These are phyloP conservation scores for Bolboschoenus planiculmis DNA, from an alignment of 176 grass and related monocot species.

Conservation along the genomic window DNA sequence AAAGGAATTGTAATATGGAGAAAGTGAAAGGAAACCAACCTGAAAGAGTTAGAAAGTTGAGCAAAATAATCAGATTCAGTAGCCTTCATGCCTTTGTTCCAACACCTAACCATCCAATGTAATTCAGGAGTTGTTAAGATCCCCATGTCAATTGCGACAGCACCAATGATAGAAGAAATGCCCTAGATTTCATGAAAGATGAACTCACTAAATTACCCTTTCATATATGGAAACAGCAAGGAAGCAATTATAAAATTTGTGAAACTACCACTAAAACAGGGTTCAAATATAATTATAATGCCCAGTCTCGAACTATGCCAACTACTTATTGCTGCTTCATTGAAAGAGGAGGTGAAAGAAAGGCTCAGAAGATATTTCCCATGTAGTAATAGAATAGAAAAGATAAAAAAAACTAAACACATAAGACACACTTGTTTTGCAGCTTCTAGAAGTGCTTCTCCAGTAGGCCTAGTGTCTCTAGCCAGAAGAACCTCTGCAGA, in stretches of 20 bases:
- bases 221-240: neutral
- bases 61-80: slow-evolving; percentile 67
- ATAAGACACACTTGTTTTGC: slow-evolving; percentile 45
- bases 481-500: slow-evolving; percentile 63
- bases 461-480: slow-evolving; percentile 87
- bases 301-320: neutral
- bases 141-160: slow-evolving; percentile 60
- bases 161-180: slow-evolving; percentile 57
- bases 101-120: slow-evolving; percentile 85
- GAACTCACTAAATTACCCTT: slow-evolving; percentile 17
- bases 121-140: slow-evolving; percentile 85
- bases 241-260: neutral
- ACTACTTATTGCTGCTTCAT: neutral
- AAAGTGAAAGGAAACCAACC: slow-evolving; percentile 34
- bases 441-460: slow-evolving; percentile 62
- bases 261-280: neutral
- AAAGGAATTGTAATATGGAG: neutral
- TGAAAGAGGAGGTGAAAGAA: neutral
- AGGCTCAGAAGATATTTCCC: neutral
- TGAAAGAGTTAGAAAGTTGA: slow-evolving; percentile 64
- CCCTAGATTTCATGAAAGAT: slow-evolving; percentile 39
- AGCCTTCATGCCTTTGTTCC: slow-evolving; percentile 52
- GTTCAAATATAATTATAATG: neutral
- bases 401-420: neutral
- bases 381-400: neutral